phyloP scores from a whole-genome alignment of 2,329 filamentous ascomycete species.

The Sporothrix humicola region DNA sequence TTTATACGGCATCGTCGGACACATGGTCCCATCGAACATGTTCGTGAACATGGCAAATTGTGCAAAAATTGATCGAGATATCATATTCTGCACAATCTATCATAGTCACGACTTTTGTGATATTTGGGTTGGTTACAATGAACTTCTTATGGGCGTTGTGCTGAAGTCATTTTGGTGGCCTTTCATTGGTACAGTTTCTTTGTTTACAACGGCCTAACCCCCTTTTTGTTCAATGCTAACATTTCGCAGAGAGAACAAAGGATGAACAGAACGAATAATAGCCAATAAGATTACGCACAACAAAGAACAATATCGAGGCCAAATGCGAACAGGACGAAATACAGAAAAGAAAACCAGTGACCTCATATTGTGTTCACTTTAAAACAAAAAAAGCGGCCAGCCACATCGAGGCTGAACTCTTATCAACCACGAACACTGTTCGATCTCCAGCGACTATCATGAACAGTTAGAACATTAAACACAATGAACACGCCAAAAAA shows the following conservation, averaged over 20 bases:
- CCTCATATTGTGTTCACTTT: not conserved
- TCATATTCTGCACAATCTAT: too few species aligned
- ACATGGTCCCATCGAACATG: not conserved
- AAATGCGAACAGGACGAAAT: not conserved
- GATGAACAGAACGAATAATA: not conserved
- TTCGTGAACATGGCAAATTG: not conserved
- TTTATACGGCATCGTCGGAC: not conserved
- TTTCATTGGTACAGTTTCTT: not conserved
- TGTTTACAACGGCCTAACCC: conserved; percentile 19
- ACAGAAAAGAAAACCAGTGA: not conserved
- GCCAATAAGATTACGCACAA: not conserved
- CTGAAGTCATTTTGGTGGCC: not conserved
- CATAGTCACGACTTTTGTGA: not conserved
- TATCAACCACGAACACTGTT: not conserved
- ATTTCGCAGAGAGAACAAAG: not conserved
- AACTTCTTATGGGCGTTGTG: not conserved
- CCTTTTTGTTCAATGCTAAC: not conserved
- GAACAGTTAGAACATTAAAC: not conserved
- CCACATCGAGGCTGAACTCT: not conserved
- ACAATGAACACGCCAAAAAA: not conserved
- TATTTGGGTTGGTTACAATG: not conserved
- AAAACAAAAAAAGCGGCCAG: not conserved
- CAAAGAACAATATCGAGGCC: not conserved
- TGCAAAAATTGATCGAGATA: too few species aligned
- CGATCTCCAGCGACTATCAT: not conserved